Evolutionary conservation across 2,329 filamentous ascomycete genomes (phyloP).

Genomic region (Xylaria sp.): DNA sequence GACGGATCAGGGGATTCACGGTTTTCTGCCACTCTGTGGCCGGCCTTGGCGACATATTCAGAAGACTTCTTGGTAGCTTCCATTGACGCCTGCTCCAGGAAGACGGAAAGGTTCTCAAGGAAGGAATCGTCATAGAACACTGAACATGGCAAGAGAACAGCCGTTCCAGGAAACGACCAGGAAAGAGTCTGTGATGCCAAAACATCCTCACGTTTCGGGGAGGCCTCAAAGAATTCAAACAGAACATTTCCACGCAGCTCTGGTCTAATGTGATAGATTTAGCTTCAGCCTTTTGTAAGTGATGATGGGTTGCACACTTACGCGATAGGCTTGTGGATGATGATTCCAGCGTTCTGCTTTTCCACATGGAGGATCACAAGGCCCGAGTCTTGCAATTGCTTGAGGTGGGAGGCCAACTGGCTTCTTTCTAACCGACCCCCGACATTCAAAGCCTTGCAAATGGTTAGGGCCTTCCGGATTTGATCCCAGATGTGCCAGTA

Average conservation of each 20-base stretch:
- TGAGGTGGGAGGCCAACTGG: slow-evolving; percentile 18
- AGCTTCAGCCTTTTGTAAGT: background rate
- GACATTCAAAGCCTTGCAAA: slow-evolving; percentile 19
- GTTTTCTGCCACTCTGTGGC: slow-evolving; percentile 49
- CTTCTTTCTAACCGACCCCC: slow-evolving; percentile 24
- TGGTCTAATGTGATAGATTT: slow-evolving; percentile 5
- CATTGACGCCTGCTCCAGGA: slow-evolving; percentile 57
- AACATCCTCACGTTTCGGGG: slow-evolving; percentile 50
- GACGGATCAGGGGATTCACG: slow-evolving; percentile 60
- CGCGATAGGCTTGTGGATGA: slow-evolving; percentile 19
- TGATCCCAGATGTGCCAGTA: slow-evolving; percentile 16
- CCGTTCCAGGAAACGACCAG: slow-evolving; percentile 57
- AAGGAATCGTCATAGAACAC: slow-evolving; percentile 47
- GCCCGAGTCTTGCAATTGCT: slow-evolving; percentile 11
- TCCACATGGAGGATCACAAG: slow-evolving; percentile 27
- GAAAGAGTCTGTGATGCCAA: slow-evolving; percentile 47
- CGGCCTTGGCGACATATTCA: slow-evolving; percentile 54
- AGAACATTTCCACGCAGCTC: slow-evolving; percentile 36
- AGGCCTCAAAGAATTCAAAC: slow-evolving; percentile 61
- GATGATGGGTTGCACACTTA: slow-evolving; percentile 10
- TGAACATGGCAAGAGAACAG: slow-evolving; percentile 44
- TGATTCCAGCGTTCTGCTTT: slow-evolving; percentile 28
- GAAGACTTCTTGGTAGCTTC: slow-evolving; percentile 57
- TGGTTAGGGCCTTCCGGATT: slow-evolving; percentile 15
- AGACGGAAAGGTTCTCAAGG: slow-evolving; percentile 48